phyloP scores from a whole-genome alignment of 257 asterid genomes.

The Plantago major region DNA sequence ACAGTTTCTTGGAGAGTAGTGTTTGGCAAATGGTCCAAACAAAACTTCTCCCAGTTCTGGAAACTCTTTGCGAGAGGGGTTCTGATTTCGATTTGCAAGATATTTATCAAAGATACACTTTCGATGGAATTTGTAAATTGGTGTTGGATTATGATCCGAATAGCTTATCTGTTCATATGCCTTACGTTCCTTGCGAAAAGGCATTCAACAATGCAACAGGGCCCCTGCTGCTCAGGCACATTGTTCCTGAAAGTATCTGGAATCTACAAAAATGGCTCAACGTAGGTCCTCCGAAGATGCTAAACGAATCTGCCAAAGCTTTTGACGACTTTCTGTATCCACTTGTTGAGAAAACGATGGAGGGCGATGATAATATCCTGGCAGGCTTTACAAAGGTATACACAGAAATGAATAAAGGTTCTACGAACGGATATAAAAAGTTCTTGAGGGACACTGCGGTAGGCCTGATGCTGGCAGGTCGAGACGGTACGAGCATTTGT shows the following conservation, averaged over 20 bases:
- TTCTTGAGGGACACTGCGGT: slow-evolving; percentile 20
- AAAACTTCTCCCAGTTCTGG: background rate
- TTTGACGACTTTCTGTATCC: slow-evolving; percentile 38
- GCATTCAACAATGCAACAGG: slow-evolving; percentile 14
- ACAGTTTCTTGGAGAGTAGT: background rate
- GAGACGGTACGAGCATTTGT: slow-evolving; percentile 29
- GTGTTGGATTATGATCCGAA: slow-evolving; percentile 14
- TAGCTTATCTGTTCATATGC: slow-evolving; percentile 13
- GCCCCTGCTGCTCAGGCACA: slow-evolving; percentile 23
- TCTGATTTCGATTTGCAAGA: slow-evolving; percentile 4
- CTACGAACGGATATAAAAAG: background rate
- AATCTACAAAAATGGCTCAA: slow-evolving; percentile 29
- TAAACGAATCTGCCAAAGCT: slow-evolving; percentile 20
- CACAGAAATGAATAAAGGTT: background rate
- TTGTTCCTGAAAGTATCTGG: slow-evolving; percentile 30
- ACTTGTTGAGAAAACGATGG: slow-evolving; percentile 2
- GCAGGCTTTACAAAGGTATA: slow-evolving; percentile 15
- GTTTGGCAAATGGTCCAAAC: background rate
- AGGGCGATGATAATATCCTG: slow-evolving; percentile 5
- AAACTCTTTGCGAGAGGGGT: background rate
- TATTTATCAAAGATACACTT: background rate
- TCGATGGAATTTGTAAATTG: slow-evolving; percentile 3
- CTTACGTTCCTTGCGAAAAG: slow-evolving; percentile 22
- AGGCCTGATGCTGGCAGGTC: slow-evolving; percentile 24
- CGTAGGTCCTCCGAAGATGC: slow-evolving; percentile 17